Evolutionary conservation across 148 eudicot genomes (phyloP).

Genomic region (Salicornia ramosissima): DNA sequence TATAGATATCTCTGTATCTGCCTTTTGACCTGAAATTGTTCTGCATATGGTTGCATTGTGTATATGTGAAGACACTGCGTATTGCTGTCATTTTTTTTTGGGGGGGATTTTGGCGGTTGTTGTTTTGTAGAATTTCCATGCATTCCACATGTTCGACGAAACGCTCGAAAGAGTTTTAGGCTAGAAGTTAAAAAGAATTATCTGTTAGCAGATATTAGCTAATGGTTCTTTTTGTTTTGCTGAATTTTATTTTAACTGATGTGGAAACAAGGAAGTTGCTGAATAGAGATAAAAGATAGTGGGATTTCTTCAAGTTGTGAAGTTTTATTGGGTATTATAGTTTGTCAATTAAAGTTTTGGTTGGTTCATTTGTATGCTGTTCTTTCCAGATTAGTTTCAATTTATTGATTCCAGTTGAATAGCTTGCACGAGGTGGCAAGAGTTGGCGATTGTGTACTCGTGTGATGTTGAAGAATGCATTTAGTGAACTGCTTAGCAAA

Average conservation of each 20-base stretch:
- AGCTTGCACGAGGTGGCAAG: slow-evolving; percentile 2
- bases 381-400: slow-evolving; percentile 7
- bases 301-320: slow-evolving; percentile 1
- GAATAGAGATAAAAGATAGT: neutral
- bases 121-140: slow-evolving; percentile 2
- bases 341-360: neutral
- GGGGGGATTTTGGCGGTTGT: neutral
- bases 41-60: neutral
- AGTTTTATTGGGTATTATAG: neutral
- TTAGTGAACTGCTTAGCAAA: slow-evolving; percentile 28
- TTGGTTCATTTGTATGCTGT: neutral
- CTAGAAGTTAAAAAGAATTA: neutral
- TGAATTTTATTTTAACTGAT: neutral
- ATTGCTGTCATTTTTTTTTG: neutral
- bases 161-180: slow-evolving; percentile 17
- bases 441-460: slow-evolving; percentile 3
- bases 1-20: neutral
- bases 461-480: slow-evolving; percentile 41
- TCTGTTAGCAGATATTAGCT: neutral
- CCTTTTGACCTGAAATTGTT: neutral
- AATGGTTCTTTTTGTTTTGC: neutral
- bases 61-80: neutral
- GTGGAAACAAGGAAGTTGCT: neutral
- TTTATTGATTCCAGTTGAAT: slow-evolving; percentile 1
- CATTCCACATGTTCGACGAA: slow-evolving; percentile 23